These are phyloP conservation scores for Russula sp. DNA, from an alignment of 768 basidiomycete species.

Conservation along the genomic window DNA sequence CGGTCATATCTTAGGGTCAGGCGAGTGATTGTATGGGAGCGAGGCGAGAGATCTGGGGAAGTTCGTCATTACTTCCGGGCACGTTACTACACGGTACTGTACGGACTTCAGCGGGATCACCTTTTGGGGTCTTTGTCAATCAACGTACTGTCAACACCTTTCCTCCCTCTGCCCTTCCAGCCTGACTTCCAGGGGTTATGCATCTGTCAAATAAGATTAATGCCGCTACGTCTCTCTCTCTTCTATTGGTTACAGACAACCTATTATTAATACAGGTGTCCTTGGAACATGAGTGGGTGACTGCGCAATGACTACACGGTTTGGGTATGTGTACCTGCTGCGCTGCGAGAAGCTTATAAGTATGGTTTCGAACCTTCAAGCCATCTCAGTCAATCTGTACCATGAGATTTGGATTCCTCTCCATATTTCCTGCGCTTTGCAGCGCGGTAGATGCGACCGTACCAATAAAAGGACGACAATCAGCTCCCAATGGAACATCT, in stretches of 20 bases:
- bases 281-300: not conserved
- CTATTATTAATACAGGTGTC: not conserved
- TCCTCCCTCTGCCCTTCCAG: too few species aligned
- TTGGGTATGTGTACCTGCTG: not conserved
- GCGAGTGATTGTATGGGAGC: too few species aligned
- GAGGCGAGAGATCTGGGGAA: too few species aligned
- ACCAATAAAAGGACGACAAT: not conserved
- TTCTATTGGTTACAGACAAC: not conserved
- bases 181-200: not conserved
- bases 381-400: not conserved
- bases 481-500: not conserved
- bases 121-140: too few species aligned
- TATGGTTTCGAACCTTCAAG: not conserved
- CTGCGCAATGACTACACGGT: not conserved
- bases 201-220: not conserved
- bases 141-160: too few species aligned
- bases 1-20: too few species aligned
- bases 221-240: not conserved
- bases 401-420: conserved; percentile 1
- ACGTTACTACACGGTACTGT: too few species aligned
- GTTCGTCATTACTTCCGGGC: too few species aligned
- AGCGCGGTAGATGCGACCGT: not conserved
- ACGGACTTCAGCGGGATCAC: too few species aligned
- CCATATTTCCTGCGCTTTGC: not conserved
- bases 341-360: not conserved